Percentiles rank a stretch among this genome's conserved stretches.
These are phyloP conservation scores for Microdochium paspali DNA, from an alignment of 2,329 filamentous ascomycete genomes.

Conservation along the genomic window DNA sequence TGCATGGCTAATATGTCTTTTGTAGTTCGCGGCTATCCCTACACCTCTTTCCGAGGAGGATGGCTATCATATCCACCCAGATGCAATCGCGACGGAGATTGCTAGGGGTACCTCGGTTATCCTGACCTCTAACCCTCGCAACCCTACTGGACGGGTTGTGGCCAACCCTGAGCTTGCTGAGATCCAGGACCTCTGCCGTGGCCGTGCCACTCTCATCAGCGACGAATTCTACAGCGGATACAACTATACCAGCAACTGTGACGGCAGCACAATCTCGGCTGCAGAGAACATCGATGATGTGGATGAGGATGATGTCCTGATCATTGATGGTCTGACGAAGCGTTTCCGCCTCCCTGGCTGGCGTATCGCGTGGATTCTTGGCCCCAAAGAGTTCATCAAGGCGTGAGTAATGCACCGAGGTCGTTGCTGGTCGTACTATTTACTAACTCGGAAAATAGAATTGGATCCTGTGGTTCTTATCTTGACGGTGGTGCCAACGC, in stretches of 20 bases:
- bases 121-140: slow-evolving; percentile 88
- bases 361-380: slow-evolving; percentile 93
- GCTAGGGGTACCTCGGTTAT: slow-evolving; percentile 80
- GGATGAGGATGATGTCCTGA: slow-evolving; percentile 80
- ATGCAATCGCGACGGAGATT: slow-evolving; percentile 89
- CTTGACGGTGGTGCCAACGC: slow-evolving; percentile 91
- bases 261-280: slow-evolving; percentile 79
- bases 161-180: slow-evolving; percentile 75
- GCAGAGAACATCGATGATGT: slow-evolving; percentile 88
- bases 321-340: slow-evolving; percentile 94
- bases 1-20: slow-evolving; percentile 1
- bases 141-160: slow-evolving; percentile 85
- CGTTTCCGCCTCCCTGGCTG: slow-evolving; percentile 92
- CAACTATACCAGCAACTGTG: slow-evolving; percentile 89
- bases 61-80: slow-evolving; percentile 84
- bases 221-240: slow-evolving; percentile 97
- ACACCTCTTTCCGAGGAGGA: slow-evolving; percentile 78
- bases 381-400: slow-evolving; percentile 92
- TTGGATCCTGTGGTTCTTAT: slow-evolving; percentile 87
- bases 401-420: slow-evolving; percentile 39
- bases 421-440: neutral
- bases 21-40: slow-evolving; percentile 75
- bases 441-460: slow-evolving; percentile 27
- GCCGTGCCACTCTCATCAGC: slow-evolving; percentile 83
- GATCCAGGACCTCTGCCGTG: slow-evolving; percentile 89